Conservation (phyloP, 768 basidiomycete genomes). For the Pleurotus citrinopileatus region DNA sequence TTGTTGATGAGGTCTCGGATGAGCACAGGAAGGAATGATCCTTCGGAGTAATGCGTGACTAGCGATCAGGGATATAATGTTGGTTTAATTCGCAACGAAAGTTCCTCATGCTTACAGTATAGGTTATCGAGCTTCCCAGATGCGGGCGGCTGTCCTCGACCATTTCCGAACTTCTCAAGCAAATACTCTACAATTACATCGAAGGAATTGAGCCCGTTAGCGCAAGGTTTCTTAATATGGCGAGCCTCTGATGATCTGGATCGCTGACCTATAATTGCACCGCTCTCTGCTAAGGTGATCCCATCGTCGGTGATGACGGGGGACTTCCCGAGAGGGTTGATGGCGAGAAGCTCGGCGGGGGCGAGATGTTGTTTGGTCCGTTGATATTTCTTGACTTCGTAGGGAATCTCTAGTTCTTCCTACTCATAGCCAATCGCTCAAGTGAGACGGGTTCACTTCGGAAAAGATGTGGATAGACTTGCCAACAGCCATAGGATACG, state of each 20-base stretch:
- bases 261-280: slow-evolving; percentile 39
- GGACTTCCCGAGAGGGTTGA: slow-evolving; percentile 44
- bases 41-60: slow-evolving; percentile 41
- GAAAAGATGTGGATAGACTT: slow-evolving; percentile 12
- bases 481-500: slow-evolving; percentile 45
- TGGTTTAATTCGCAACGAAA: background rate
- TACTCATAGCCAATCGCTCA: slow-evolving; percentile 16
- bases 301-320: slow-evolving; percentile 47
- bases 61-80: background rate
- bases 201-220: slow-evolving; percentile 10
- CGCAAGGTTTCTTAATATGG: background rate
- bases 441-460: background rate
- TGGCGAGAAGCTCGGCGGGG: slow-evolving; percentile 31
- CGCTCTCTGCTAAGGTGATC: slow-evolving; percentile 34
- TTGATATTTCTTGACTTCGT: slow-evolving; percentile 40
- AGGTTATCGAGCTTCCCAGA: slow-evolving; percentile 31
- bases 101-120: slow-evolving; percentile 27
- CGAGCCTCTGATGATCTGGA: background rate
- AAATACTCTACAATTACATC: no score
- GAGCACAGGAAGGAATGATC: slow-evolving; percentile 38
- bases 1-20: slow-evolving; percentile 31
- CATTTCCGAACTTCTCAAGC: slow-evolving; percentile 35
- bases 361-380: slow-evolving; percentile 27
- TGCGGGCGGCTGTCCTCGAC: slow-evolving; percentile 23
- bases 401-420: slow-evolving; percentile 51